A percentile compares a stretch with the other conserved stretches of the same genome.
phyloP scores from a whole-genome alignment of 2,329 filamentous ascomycete species.

The Aspergillus tubingensis region DNA sequence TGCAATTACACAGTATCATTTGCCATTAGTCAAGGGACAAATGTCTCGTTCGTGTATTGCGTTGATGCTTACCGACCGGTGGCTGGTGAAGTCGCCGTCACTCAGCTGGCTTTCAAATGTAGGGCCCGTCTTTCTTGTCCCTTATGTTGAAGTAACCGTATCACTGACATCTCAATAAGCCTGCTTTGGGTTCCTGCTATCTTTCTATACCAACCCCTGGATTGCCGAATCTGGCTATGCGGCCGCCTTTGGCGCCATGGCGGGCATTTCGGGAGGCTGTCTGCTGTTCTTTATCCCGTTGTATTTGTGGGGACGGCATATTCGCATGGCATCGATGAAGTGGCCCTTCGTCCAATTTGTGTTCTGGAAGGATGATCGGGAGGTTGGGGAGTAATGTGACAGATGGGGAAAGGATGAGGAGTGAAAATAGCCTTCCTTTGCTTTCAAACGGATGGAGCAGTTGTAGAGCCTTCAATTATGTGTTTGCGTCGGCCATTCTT shows the following conservation, averaged over 20 bases:
- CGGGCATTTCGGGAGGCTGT: slow-evolving; percentile 50
- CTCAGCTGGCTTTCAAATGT: slow-evolving; percentile 58
- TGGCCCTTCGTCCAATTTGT: slow-evolving; percentile 53
- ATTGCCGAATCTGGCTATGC: slow-evolving; percentile 53
- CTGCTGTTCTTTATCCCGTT: slow-evolving; percentile 52
- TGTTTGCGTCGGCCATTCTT: too few species aligned
- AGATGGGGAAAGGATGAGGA: too few species aligned
- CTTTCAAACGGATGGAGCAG: too few species aligned
- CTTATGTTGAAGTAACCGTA: too few species aligned
- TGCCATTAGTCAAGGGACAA: slow-evolving; percentile 58
- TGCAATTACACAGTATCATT: slow-evolving; percentile 35
- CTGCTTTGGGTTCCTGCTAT: slow-evolving; percentile 59
- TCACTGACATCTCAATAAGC: slow-evolving; percentile 20
- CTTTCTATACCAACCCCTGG: slow-evolving; percentile 64
- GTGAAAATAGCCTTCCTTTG: neutral
- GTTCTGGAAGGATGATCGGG: slow-evolving; percentile 56
- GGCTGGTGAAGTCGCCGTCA: slow-evolving; percentile 57
- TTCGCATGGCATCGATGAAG: slow-evolving; percentile 51
- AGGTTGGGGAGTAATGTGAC: slow-evolving; percentile 52
- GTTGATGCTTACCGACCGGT: slow-evolving; percentile 61
- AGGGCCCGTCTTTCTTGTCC: neutral
- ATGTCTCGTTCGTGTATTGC: slow-evolving; percentile 58
- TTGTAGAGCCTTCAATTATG: too few species aligned
- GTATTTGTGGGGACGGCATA: slow-evolving; percentile 54
- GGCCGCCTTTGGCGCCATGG: slow-evolving; percentile 59